phyloP scores from a whole-genome alignment of 2,329 filamentous ascomycete species.

The Torrubiellomyces zombiae region DNA sequence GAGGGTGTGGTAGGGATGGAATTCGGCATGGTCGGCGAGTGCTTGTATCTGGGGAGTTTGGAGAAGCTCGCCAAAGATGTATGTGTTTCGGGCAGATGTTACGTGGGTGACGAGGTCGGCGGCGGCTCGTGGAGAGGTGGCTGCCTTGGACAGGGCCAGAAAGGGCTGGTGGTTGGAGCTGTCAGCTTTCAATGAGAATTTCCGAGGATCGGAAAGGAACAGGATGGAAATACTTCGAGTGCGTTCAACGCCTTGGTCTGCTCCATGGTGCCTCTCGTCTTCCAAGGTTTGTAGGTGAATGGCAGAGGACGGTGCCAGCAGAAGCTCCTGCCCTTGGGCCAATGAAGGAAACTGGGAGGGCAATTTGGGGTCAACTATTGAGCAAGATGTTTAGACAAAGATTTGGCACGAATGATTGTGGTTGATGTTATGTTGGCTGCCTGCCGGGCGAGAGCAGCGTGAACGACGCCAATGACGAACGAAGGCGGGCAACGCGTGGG shows the following conservation, averaged over 20 bases:
- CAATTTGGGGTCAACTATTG: too few relatives aligned
- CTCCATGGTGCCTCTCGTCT: conserved; percentile 51
- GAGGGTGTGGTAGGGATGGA: conserved; percentile 46
- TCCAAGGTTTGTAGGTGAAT: too few relatives aligned
- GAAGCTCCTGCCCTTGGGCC: too few relatives aligned
- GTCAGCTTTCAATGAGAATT: conserved; percentile 1
- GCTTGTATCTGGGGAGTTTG: conserved; percentile 62
- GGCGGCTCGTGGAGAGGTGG: conserved; percentile 66
- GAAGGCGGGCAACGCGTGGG: too few relatives aligned
- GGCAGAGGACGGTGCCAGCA: too few relatives aligned
- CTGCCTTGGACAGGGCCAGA: conserved; percentile 72
- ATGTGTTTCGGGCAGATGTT: conserved; percentile 79
- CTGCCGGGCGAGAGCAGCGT: too few relatives aligned
- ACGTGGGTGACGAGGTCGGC: conserved; percentile 76
- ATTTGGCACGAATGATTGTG: too few relatives aligned
- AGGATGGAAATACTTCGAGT: conserved; percentile 32
- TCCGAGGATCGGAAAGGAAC: background rate
- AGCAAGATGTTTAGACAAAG: too few relatives aligned
- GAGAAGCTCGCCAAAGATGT: conserved; percentile 87
- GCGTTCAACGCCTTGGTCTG: conserved; percentile 52
- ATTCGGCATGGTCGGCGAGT: conserved; percentile 44
- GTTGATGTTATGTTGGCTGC: too few relatives aligned
- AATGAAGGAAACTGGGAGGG: too few relatives aligned
- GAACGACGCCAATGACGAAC: too few relatives aligned
- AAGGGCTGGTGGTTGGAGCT: conserved; percentile 49